These are phyloP conservation scores for Powellomyces hirtus DNA, from an alignment of 192 early-diverging fungal genomes.

Conservation along the genomic window DNA sequence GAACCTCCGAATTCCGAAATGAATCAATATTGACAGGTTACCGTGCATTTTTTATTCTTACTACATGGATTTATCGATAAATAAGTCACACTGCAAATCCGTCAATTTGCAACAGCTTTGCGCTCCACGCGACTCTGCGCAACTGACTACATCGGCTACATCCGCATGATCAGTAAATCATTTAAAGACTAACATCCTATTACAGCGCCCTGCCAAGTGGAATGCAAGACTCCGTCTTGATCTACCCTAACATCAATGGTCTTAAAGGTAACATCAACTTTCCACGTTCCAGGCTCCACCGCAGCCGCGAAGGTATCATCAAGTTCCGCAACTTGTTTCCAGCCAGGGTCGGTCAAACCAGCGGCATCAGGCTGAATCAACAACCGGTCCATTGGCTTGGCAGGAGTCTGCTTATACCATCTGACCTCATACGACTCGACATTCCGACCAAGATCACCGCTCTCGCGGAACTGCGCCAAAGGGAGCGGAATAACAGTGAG, in stretches of 20 bases:
- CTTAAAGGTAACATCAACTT: conserved; percentile 41
- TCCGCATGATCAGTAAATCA: too few species aligned
- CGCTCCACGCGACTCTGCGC: too few species aligned
- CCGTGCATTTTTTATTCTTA: too few species aligned
- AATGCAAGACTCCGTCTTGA: conserved; percentile 35
- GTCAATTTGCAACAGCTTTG: too few species aligned
- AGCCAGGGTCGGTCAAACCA: conserved; percentile 22
- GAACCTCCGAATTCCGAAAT: too few species aligned
- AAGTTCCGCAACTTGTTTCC: conserved; percentile 1
- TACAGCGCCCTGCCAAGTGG: conserved; percentile 37
- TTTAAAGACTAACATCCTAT: too few species aligned
- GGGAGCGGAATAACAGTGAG: conserved; percentile 22
- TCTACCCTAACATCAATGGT: conserved; percentile 50
- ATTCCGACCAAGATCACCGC: conserved; percentile 15
- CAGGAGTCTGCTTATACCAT: conserved; percentile 11
- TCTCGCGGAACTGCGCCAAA: conserved; percentile 50
- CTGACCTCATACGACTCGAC: conserved; percentile 42
- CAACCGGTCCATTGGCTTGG: background rate
- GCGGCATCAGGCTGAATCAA: background rate
- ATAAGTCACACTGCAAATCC: too few species aligned
- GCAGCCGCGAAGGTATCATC: background rate
- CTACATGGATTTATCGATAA: too few species aligned
- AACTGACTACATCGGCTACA: too few species aligned
- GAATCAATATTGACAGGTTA: too few species aligned
- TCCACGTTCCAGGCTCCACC: conserved; percentile 38